phyloP scores from a whole-genome alignment of 2,329 filamentous ascomycete genomes.

The Ophiostoma perfectum region DNA sequence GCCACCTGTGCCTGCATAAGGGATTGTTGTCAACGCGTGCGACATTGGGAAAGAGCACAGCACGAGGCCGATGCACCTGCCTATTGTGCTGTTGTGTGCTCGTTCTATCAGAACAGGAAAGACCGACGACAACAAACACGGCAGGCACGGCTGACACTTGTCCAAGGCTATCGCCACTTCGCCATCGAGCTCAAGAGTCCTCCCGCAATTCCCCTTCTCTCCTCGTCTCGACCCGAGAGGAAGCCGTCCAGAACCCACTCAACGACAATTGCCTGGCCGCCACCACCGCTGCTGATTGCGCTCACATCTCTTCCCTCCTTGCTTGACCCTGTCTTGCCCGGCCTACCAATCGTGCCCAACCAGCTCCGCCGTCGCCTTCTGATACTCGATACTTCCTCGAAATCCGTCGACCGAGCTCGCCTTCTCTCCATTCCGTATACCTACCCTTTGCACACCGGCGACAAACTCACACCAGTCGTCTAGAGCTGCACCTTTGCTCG shows the following conservation, averaged over 20 bases:
- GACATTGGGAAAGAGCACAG: constrained; percentile 8
- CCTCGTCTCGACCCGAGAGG: neutral
- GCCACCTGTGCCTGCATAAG: constrained; percentile 27
- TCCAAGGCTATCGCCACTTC: neutral
- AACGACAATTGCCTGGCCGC: constrained; percentile 5
- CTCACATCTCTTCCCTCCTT: neutral
- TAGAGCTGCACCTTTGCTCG: neutral
- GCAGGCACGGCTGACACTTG: neutral
- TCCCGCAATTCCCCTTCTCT: neutral
- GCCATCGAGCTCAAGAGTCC: neutral
- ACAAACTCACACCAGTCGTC: neutral
- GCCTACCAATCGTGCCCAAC: neutral
- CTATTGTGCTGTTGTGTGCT: neutral
- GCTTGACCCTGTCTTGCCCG: neutral
- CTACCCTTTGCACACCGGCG: neutral
- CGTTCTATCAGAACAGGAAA: neutral
- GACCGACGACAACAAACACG: neutral
- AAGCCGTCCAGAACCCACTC: neutral
- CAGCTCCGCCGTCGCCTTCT: neutral
- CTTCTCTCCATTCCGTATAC: neutral
- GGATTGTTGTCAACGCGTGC: constrained; percentile 3
- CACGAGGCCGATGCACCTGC: constrained; percentile 9
- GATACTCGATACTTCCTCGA: neutral
- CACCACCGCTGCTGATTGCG: neutral
- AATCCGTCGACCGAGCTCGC: neutral